phyloP scores from a whole-genome alignment of 2,329 filamentous ascomycete species.

The Penicillium hordei region DNA sequence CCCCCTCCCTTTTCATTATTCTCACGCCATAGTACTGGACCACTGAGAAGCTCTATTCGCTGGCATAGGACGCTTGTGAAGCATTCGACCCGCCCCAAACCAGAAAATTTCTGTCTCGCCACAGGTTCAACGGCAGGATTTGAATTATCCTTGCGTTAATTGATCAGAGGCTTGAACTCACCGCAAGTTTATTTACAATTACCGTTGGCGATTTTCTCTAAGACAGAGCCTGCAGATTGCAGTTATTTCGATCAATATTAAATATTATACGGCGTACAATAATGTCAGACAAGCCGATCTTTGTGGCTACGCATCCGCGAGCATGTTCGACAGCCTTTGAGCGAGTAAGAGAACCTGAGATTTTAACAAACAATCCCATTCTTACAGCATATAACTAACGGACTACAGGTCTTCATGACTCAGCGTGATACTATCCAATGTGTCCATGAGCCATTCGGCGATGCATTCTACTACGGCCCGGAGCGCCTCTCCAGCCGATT shows the following conservation, averaged over 20 bases:
- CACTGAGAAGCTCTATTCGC: constrained; percentile 21
- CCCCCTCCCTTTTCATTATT: constrained; percentile 4
- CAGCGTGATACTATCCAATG: constrained; percentile 76
- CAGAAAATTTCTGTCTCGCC: not conserved
- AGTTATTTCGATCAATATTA: not conserved
- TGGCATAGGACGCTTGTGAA: not conserved
- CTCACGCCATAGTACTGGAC: constrained; percentile 25
- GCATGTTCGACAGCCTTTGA: constrained; percentile 98
- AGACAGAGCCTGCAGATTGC: constrained; percentile 2
- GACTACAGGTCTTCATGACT: constrained; percentile 86
- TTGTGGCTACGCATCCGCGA: constrained; percentile 89
- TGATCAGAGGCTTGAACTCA: constrained; percentile 10
- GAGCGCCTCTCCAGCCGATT: constrained; percentile 82
- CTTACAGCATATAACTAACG: constrained; percentile 1
- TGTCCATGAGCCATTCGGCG: constrained; percentile 93
- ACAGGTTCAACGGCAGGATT: constrained; percentile 3
- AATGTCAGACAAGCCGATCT: constrained; percentile 81
- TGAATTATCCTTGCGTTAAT: constrained; percentile 1
- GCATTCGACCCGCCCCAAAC: constrained; percentile 1
- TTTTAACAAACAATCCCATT: not conserved
- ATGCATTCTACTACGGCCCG: constrained; percentile 93
- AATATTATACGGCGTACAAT: constrained; percentile 1
- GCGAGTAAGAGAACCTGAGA: constrained; percentile 59
- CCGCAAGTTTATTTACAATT: constrained; percentile 21
- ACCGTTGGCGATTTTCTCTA: constrained; percentile 5